Evolutionary conservation across 129 eudicot genomes (phyloP), one percentile per base, ranked within the genome.

Genomic region (Flaveria sonorensis): DNA sequence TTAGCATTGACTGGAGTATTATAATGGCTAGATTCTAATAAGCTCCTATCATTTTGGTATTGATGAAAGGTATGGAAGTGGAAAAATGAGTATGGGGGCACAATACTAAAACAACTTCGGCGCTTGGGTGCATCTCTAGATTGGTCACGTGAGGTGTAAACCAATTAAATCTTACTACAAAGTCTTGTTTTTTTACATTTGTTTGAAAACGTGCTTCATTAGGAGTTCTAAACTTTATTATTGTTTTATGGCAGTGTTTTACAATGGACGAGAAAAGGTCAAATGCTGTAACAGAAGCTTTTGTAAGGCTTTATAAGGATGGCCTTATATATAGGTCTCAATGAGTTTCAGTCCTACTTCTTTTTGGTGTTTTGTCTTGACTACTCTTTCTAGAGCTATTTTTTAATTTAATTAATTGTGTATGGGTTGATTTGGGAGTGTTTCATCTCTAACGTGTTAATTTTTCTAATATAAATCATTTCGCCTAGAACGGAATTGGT

Each of bases 71-170:
- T 94, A 66, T 94, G 99, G 99, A 89, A 85, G 57, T 94, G 99
- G 99, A 94, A 91, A 76, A 60, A 91, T 26, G 93, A 89, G 70
- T 84, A 89, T 68, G 99, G 99, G 52, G 99, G 99, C 70, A 87
- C 88, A 10, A 94, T 94, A 52, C 69, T 94, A 71, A 77, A 84
- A 74, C 99, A 94, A 88, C 89, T 89, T 45, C 82, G 99, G 50
- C 86, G 96, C 59, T 79, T 94, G 72, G 99, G 99, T 86, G 96
- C 99, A 12, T 88, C 98, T 79, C 83, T 94, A 16, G 98, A 94
- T 72, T 94, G 98, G 98, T 89, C 98, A 24, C 96, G 98, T 48
- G 98, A 94, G 97, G 98, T 94, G 79, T 46, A 46, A 47, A 47
- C 20, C 36, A 75, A 8, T 15, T 6, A 59, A n/a, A 26, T 23